Base-by-base conservation (phyloP, 2,329 filamentous ascomycete genomes). In the Neonectria punicea region DNA sequence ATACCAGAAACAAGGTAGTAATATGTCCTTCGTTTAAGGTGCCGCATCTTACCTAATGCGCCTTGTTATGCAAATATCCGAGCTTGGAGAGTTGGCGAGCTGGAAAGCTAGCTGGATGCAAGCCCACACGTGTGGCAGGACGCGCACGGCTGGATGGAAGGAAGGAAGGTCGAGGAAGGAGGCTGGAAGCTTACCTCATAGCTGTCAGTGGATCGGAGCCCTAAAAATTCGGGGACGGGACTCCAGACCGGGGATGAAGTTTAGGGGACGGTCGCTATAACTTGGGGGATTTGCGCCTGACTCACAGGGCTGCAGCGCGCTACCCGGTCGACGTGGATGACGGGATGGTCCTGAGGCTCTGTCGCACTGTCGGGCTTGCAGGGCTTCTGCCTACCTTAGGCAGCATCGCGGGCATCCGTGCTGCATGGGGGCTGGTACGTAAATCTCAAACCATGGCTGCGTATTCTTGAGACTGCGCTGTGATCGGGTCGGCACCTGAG, bases 381-480 rank as follows among this genome's bases (percentile, higher is more conserved):
- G 46, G 50, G 50, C 30, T 53, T 5, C 32, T 18, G n/a, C 22
- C 5, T 20, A 20, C 20, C 22, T 22, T 22, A 22, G 51, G 32
- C 25, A 32, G 20, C 34, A 8, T 41, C 20, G 34, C 6, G 4
- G 20, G 28, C n/a, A 41, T 9, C 16, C 20, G 34, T 18, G 6
- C 16, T 13, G 14, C 34, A 54, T 6, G 18, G 11, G 44, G 47
- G 54, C 18, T 22, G 47, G 46, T 72, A 66, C 72, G 72, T 74
- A 74, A 71, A 66, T 67, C 1, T 73, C 58, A 69, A 57, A 70
- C 70, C 51, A 61, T 28, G 34, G 25, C n/a, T 74, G 66, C 72
- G 72, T 72, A 74, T 46, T 65, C 44, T 28, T 58, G 49, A 51
- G 69, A 66, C 61, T 50, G 60, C 18, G 30, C 44, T n/a, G 46